Evolutionary conservation across 2,329 filamentous ascomycete genomes (phyloP).

Genomic region (Fusarium subtropicale): DNA sequence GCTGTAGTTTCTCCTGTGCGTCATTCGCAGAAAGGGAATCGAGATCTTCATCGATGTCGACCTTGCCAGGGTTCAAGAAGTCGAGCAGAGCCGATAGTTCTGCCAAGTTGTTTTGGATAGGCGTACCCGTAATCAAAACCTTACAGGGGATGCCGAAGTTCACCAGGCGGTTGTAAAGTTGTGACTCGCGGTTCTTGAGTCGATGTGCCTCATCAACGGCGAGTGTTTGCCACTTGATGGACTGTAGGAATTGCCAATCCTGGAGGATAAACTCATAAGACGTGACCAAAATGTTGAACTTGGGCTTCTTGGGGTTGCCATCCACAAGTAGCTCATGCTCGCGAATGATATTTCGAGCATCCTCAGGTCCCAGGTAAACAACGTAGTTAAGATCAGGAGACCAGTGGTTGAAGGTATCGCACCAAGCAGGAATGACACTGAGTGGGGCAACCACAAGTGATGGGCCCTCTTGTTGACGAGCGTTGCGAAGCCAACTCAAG

Average conservation of each 20-base stretch:
- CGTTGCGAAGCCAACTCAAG: constrained; percentile 95
- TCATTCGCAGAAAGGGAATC: constrained; percentile 81
- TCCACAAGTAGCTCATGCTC: constrained; percentile 91
- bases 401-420: constrained; percentile 97
- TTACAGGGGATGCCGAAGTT: constrained; percentile 90
- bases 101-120: constrained; percentile 95
- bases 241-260: constrained; percentile 84
- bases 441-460: constrained; percentile 97
- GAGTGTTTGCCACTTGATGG: constrained; percentile 97
- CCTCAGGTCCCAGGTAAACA: constrained; percentile 91
- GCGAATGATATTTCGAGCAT: constrained; percentile 85
- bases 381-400: constrained; percentile 96
- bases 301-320: constrained; percentile 86
- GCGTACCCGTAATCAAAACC: constrained; percentile 94
- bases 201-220: constrained; percentile 97
- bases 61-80: constrained; percentile 95
- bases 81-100: constrained; percentile 94
- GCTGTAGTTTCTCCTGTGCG: constrained; percentile 87
- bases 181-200: constrained; percentile 94
- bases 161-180: constrained; percentile 86
- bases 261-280: constrained; percentile 96
- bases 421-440: constrained; percentile 98
- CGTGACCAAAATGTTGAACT: constrained; percentile 97
- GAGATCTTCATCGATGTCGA: constrained; percentile 90
- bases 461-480: constrained; percentile 88